phyloP scores from a whole-genome alignment of 176 grass and related monocot genomes.

The Dendrocalamus sinicus region DNA sequence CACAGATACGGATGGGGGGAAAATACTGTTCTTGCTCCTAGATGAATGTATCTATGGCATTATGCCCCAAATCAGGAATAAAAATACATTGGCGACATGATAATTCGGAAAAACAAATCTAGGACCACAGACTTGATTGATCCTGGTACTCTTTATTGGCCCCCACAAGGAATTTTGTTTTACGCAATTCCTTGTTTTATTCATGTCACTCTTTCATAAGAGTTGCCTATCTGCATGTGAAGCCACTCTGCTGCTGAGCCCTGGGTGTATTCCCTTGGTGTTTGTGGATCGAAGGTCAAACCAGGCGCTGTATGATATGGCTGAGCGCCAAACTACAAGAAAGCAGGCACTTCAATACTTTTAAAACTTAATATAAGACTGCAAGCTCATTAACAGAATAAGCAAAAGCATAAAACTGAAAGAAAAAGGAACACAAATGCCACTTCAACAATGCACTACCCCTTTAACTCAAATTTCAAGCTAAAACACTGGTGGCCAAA shows the following conservation, averaged over 20 bases:
- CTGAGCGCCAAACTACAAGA: slow-evolving; percentile 54
- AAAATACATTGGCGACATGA: slow-evolving; percentile 50
- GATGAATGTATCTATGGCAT: slow-evolving; percentile 41
- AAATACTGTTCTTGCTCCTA: slow-evolving; percentile 28
- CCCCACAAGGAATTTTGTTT: slow-evolving; percentile 16
- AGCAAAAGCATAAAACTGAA: background rate
- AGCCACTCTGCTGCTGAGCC: slow-evolving; percentile 64
- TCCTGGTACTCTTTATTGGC: slow-evolving; percentile 43
- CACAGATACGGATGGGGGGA: background rate
- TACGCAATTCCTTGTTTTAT: slow-evolving; percentile 1
- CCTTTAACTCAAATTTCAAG: background rate
- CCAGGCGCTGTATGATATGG: slow-evolving; percentile 47
- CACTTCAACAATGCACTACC: background rate
- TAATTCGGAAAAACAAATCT: slow-evolving; percentile 33
- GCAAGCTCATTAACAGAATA: slow-evolving; percentile 22
- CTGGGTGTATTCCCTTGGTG: slow-evolving; percentile 63
- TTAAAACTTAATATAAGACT: slow-evolving; percentile 3
- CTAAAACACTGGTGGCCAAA: background rate
- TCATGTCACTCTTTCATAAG: slow-evolving; percentile 77
- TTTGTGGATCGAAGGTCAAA: slow-evolving; percentile 59
- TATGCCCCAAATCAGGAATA: slow-evolving; percentile 50
- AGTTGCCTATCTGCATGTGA: slow-evolving; percentile 75
- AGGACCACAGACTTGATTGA: slow-evolving; percentile 41
- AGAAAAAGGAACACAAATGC: background rate
- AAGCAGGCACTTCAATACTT: slow-evolving; percentile 13